Percentiles rank a stretch among this genome's conserved stretches.
Conservation (phyloP, 441 rosid species). For the Pelargonium citronellum region DNA sequence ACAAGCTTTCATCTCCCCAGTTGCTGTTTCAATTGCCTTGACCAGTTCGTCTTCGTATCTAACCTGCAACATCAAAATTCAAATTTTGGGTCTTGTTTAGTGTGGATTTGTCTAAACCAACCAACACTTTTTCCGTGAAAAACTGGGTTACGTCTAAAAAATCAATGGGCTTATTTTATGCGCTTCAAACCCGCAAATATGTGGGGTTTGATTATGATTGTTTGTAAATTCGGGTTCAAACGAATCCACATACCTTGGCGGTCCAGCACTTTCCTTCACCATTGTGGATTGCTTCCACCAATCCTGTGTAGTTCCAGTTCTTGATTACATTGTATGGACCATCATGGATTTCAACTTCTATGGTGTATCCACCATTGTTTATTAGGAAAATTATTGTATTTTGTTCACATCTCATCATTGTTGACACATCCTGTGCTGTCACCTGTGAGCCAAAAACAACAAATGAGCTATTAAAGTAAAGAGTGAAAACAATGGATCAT, state of each 20-base stretch:
- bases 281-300: not conserved
- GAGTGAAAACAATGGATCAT: no score
- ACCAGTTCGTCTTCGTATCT: not conserved
- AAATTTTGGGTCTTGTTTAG: no score
- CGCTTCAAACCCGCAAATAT: not conserved
- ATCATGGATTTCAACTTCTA: conserved; percentile 87
- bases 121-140: no score
- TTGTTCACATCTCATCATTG: conserved; percentile 71
- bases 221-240: not conserved
- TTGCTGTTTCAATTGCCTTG: not conserved
- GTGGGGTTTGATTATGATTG: not conserved
- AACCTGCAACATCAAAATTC: not conserved
- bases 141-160: no score
- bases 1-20: not conserved
- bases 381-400: conserved; percentile 69
- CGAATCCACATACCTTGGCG: not conserved
- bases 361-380: conserved; percentile 92
- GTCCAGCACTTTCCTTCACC: conserved; percentile 6
- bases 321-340: conserved; percentile 94
- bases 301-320: conserved; percentile 49
- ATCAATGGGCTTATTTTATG: no score
- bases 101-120: no score
- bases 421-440: conserved; percentile 77
- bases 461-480: no score
- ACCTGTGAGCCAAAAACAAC: conserved; percentile 32